Conservation (phyloP, 305 asterid genomes). For the Fraxinus greggii region DNA sequence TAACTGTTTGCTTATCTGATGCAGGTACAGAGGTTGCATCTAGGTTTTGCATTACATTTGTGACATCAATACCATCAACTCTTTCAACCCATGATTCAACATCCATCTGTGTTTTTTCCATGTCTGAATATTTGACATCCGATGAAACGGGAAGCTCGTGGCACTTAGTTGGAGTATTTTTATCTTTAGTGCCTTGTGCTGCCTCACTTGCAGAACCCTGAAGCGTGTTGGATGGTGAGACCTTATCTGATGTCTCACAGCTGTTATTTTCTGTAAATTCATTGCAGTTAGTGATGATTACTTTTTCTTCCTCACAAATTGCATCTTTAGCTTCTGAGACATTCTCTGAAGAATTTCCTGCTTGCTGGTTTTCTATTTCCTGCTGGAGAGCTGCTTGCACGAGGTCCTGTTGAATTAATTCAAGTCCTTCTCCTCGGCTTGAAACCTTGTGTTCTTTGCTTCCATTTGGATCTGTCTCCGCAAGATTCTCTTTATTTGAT, state of each 20-base stretch:
- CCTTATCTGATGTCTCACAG: slow-evolving; percentile 8
- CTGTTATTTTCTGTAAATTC: slow-evolving; percentile 13
- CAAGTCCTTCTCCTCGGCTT: slow-evolving; percentile 19
- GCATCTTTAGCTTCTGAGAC: slow-evolving; percentile 25
- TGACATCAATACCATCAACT: slow-evolving; percentile 4
- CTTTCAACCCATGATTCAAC: slow-evolving; percentile 10
- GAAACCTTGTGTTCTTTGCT: slow-evolving; percentile 9
- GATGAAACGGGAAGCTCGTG: slow-evolving; percentile 22
- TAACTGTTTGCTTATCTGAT: slow-evolving; percentile 30
- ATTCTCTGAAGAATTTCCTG: slow-evolving; percentile 22
- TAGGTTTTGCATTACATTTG: slow-evolving; percentile 1
- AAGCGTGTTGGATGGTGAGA: slow-evolving; percentile 17
- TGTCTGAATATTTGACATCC: slow-evolving; percentile 19
- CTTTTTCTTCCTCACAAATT: slow-evolving; percentile 19
- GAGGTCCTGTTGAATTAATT: slow-evolving; percentile 14
- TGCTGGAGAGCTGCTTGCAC: slow-evolving; percentile 10
- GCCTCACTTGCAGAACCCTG: slow-evolving; percentile 27
- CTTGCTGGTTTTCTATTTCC: slow-evolving; percentile 29
- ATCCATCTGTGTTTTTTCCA: slow-evolving; percentile 25
- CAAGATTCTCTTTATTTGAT: slow-evolving; percentile 23
- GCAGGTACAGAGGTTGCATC: slow-evolving; percentile 21
- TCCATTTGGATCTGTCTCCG: slow-evolving; percentile 15
- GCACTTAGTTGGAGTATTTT: slow-evolving; percentile 23
- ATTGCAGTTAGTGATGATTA: slow-evolving; percentile 3
- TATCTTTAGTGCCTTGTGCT: slow-evolving; percentile 22